Conservation (phyloP, 768 basidiomycete species). For the Lentinula sp. region DNA sequence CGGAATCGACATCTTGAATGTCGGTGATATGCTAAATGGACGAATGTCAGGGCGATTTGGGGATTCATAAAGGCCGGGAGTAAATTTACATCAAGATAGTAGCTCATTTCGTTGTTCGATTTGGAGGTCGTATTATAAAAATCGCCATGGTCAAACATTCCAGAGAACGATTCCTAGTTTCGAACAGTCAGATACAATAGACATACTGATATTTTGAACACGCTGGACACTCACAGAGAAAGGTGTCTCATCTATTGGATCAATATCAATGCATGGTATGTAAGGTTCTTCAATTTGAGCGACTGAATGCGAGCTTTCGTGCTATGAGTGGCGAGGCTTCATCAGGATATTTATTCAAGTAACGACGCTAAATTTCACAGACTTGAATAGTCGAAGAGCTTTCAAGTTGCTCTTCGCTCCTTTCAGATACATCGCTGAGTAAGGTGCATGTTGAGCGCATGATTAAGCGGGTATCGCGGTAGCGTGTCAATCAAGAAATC, state of each 20-base stretch:
- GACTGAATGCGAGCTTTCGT: neutral
- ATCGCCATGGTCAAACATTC: neutral
- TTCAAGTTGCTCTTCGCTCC: neutral
- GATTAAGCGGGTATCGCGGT: neutral
- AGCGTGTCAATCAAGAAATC: neutral
- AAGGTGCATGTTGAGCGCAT: neutral
- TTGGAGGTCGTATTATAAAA: neutral
- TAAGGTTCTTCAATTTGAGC: neutral
- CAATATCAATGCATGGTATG: neutral
- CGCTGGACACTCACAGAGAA: neutral
- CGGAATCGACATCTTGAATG: conserved; percentile 33
- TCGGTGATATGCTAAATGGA: conserved; percentile 32
- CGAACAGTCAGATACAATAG: neutral
- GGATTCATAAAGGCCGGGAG: conserved; percentile 17
- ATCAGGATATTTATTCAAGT: neutral
- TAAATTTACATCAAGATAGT: conserved; percentile 37
- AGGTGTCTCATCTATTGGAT: conserved; percentile 4
- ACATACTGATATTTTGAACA: neutral
- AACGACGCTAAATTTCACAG: neutral
- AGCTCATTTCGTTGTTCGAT: conserved; percentile 24
- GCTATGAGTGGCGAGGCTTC: neutral
- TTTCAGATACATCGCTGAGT: neutral
- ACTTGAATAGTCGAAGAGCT: neutral
- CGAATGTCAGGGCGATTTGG: neutral
- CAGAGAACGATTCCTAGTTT: conserved; percentile 2